Evolutionary conservation across 2,329 filamentous ascomycete species (phyloP), one percentile per base, ranked within the genome.

Genomic region (Colletotrichum chrysophilum): DNA sequence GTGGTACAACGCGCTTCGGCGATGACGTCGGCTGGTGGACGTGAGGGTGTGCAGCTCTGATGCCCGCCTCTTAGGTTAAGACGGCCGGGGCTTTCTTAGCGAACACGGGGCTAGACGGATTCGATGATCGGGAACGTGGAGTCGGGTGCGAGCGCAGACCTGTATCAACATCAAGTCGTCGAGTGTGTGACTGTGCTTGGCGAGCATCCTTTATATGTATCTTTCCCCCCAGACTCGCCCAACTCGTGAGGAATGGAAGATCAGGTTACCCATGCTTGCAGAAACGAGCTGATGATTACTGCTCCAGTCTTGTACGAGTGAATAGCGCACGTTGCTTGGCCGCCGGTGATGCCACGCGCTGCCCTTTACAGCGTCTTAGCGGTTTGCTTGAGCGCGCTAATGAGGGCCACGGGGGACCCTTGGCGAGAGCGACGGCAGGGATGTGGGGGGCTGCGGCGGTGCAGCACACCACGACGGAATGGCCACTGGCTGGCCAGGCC

Each of bases 251-350:
- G n/a, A 52, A 52, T 52, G 43, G 43, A 34, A 21, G 48, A 64
- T 69, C 64, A 74, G 74, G 74, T 69, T 65, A 73, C 64, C 64
- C 74, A 65, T 76, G 74, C 68, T 24, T 66, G 61, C 70, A 71
- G 48, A 30, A 55, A 36, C 48, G 52, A 64, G 26, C 68, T 43
- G 36, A 62, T 75, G 38, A 72, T 48, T 71, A 34, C 52, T 52
- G 43, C 43, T 52, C 43, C 30, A 24, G 7, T 61, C 66, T 34
- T 60, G 66, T 71, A n/a, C 61, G 16, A 16, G 21, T 13, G 58
- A 64, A 60, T 24, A 24, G 28, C 60, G 56, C 24, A 18, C 38
- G 58, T 58, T 74, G 71, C 60, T 71, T 74, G 71, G 61, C 34
- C 69, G 34, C 28, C 12, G 16, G 30, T 18, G 67, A 34, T 36